Evolutionary conservation across 2,329 filamentous ascomycete genomes (phyloP).

Genomic region (Bipolaris zeicola): DNA sequence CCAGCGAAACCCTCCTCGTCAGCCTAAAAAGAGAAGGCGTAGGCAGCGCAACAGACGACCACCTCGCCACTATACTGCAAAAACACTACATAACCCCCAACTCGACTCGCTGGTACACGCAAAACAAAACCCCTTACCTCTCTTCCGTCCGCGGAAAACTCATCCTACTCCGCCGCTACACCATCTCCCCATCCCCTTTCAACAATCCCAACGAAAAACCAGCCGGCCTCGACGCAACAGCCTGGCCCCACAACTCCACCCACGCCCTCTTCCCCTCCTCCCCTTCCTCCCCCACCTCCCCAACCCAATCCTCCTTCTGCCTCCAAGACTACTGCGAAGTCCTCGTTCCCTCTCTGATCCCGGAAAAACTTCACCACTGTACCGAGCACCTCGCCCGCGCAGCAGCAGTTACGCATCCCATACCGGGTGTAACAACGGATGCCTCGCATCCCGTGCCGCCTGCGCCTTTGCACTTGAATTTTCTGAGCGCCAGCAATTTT

Average conservation of each 20-base stretch:
- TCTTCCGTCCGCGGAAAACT: constrained; percentile 81
- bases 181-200: constrained; percentile 46
- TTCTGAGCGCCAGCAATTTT: constrained; percentile 89
- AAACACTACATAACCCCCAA: constrained; percentile 68
- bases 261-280: constrained; percentile 68
- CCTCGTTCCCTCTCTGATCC: constrained; percentile 72
- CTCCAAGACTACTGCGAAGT: constrained; percentile 97
- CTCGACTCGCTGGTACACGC: constrained; percentile 75
- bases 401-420: constrained; percentile 41
- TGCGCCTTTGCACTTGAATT: constrained; percentile 83
- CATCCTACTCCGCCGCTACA: constrained; percentile 82
- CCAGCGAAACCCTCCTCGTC: constrained; percentile 81
- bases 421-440: constrained; percentile 51
- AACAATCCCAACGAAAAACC: neutral
- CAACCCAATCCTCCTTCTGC: constrained; percentile 57
- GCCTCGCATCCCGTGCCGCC: constrained; percentile 50
- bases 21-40: constrained; percentile 90
- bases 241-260: constrained; percentile 88
- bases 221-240: constrained; percentile 61
- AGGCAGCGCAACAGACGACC: constrained; percentile 77
- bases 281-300: too few species aligned
- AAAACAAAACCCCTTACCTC: constrained; percentile 73
- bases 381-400: constrained; percentile 79
- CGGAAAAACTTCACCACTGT: constrained; percentile 77
- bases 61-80: constrained; percentile 75